Evolutionary conservation across 305 asterid species (phyloP), one percentile per base, ranked within the genome.

Genomic region (Salvia sclarea): DNA sequence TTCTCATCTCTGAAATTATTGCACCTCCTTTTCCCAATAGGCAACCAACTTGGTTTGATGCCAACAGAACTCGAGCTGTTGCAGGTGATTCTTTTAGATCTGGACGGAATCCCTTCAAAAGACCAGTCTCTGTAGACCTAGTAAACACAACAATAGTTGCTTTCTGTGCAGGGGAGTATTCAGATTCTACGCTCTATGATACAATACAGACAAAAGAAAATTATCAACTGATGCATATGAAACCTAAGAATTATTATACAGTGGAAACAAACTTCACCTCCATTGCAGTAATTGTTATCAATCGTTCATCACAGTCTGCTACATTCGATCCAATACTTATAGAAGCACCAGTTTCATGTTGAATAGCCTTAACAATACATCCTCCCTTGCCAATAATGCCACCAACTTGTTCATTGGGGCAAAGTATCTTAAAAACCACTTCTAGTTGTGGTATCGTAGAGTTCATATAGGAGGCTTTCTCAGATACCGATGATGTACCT

Each of bases 21-120:
- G 87, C 28, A 13, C 95, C 95, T 58, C 91, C 91, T 80, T 83
- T 84, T 45, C 97, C 97, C 83, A 90, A 75, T 78, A 90, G 80
- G 71, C 93, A 87, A 66, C 95, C 95, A 69, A 82, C 91, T 75
- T 85, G 86, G 71, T 78, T 78, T 11, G 78, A 11, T 71, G 82
- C 82, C 33, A 85, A 84, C 56, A 81, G 63, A 70, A 90, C 69
- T 68, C 86, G 84, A 43, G 91, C 88, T 16, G 80, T 56, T 58
- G 85, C 73, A 61, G 54, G 68, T 28, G 75, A 21, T 52, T 76
- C 82, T 30, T 56, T 79, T 53, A 68, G 58, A 50, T 82, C 82
- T 25, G 80, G 75, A 74, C 77, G 81, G 44, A 59, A 55, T 33
- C 76, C 75, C 45, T 45, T 86, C 30, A 69, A 78, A 65, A 61